A percentile compares a stretch with the other conserved stretches of the same genome.
phyloP scores from a whole-genome alignment of 1,284 basidiomycete species.

The Abortiporus biennis region DNA sequence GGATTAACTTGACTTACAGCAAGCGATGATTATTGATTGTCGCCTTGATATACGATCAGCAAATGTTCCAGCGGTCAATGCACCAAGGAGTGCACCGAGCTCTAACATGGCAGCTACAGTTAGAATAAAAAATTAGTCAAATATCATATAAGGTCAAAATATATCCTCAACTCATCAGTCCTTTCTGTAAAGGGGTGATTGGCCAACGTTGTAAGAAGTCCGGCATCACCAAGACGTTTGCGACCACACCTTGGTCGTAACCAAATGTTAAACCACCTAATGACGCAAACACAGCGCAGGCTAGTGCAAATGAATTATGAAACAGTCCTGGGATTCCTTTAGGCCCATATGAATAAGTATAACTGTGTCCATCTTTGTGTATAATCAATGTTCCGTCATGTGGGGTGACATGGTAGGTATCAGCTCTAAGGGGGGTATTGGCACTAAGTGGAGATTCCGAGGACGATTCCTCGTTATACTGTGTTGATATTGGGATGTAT shows the following conservation, averaged over 20 bases:
- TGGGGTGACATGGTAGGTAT: slow-evolving; percentile 1
- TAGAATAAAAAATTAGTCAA: neutral
- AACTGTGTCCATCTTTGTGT: slow-evolving; percentile 26
- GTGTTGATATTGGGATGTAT: no score
- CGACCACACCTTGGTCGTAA: slow-evolving; percentile 48
- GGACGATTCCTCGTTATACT: no score
- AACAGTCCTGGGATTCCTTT: slow-evolving; percentile 54
- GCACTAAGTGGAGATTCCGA: neutral
- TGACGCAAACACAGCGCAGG: slow-evolving; percentile 66
- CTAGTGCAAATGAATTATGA: slow-evolving; percentile 54
- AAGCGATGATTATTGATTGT: slow-evolving; percentile 60
- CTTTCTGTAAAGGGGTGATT: slow-evolving; percentile 64
- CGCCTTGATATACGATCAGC: slow-evolving; percentile 66
- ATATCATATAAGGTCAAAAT: neutral
- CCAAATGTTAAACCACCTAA: slow-evolving; percentile 79
- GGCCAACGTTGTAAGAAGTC: slow-evolving; percentile 65
- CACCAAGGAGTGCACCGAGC: slow-evolving; percentile 69
- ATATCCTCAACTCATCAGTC: slow-evolving; percentile 77
- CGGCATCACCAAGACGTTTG: slow-evolving; percentile 79
- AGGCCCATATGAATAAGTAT: slow-evolving; percentile 67
- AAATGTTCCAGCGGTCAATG: slow-evolving; percentile 57
- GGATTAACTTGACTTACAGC: slow-evolving; percentile 36
- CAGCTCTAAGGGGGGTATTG: neutral
- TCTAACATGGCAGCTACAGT: slow-evolving; percentile 68
- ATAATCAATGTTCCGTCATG: slow-evolving; percentile 26